Evolutionary conservation across 208 protist species (phyloP).

Genomic region (Trichomonas gallinae): DNA sequence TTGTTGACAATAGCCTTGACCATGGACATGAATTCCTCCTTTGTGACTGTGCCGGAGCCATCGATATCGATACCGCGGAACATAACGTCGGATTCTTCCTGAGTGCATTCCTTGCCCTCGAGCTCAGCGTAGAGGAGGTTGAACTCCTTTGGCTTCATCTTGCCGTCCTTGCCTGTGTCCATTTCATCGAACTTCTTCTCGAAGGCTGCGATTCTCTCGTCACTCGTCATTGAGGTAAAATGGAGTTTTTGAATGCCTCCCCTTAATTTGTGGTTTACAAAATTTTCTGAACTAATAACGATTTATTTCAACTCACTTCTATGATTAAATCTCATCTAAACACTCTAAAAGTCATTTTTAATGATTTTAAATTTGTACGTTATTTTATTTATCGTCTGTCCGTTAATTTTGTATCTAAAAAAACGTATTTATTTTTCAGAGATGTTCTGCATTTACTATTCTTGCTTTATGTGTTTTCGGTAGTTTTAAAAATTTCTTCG

Average conservation of each 20-base stretch:
- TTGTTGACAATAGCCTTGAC: not conserved
- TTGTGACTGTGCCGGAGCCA: not conserved
- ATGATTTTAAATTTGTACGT: not conserved
- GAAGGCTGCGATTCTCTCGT: not conserved
- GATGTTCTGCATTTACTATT: not conserved
- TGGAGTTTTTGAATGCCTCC: not conserved
- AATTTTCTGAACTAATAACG: not conserved
- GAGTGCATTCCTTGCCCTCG: not conserved
- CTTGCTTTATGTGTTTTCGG: no score
- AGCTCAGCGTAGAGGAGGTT: not conserved
- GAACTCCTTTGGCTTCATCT: not conserved
- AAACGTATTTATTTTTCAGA: not conserved
- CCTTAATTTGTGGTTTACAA: not conserved
- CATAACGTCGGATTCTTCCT: not conserved
- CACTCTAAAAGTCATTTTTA: not conserved
- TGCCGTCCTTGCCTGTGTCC: not conserved
- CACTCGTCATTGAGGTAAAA: not conserved
- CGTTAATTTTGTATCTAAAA: not conserved
- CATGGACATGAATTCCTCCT: not conserved
- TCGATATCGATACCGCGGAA: slow-evolving; percentile 2
- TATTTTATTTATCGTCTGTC: not conserved
- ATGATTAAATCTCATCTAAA: not conserved
- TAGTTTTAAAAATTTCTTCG: no score
- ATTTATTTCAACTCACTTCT: not conserved
- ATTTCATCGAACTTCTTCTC: not conserved